Evolutionary conservation across 2,329 filamentous ascomycete genomes (phyloP).

Genomic region (Zymoseptoria passerinii): DNA sequence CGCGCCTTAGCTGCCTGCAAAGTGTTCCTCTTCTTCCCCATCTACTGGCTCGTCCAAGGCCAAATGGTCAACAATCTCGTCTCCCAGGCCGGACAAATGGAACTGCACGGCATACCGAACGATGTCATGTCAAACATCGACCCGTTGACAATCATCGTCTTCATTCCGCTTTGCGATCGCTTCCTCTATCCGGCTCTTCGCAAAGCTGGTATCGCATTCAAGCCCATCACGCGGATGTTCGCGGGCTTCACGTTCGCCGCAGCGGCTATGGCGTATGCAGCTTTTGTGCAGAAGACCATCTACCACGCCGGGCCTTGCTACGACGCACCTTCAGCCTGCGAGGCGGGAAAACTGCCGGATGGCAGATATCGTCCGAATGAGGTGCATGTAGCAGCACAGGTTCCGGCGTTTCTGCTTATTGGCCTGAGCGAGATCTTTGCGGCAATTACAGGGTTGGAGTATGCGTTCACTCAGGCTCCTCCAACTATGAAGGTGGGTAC

Average conservation of each 20-base stretch:
- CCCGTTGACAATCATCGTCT: conserved; percentile 37
- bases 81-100: conserved; percentile 36
- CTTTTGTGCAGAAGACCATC: conserved; percentile 47
- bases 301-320: conserved; percentile 44
- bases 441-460: conserved; percentile 37
- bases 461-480: conserved; percentile 39
- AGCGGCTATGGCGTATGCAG: conserved; percentile 46
- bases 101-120: conserved; percentile 39
- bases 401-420: conserved; percentile 35
- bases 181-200: conserved; percentile 31
- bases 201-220: conserved; percentile 29
- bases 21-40: conserved; percentile 49
- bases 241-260: conserved; percentile 46
- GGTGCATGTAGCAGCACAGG: conserved; percentile 31
- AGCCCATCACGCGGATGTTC: conserved; percentile 45
- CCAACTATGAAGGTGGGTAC: conserved; percentile 32
- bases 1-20: conserved; percentile 57
- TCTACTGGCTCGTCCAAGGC: conserved; percentile 53
- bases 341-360: conserved; percentile 24
- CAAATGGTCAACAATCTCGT: conserved; percentile 42
- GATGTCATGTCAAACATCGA: conserved; percentile 35
- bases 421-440: conserved; percentile 40
- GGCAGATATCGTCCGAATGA: conserved; percentile 31
- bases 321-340: conserved; percentile 31
- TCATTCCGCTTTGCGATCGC: conserved; percentile 39